Conservation (phyloP, 768 basidiomycete genomes). For the Leccinum broughii region DNA sequence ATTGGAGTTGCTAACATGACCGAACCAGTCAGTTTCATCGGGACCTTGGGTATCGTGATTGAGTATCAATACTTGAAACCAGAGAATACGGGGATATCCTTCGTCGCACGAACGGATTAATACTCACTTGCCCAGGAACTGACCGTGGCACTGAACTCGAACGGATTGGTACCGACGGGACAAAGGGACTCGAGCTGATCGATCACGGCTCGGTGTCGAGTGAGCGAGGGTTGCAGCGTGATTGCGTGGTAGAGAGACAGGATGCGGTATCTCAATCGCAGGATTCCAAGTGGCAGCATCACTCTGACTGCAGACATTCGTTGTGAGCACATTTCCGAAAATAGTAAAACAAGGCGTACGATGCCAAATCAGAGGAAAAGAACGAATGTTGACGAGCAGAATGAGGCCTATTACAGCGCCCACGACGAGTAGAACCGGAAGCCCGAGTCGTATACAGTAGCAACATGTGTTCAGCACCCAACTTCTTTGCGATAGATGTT, state of each 20-base stretch:
- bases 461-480: constrained; percentile 2
- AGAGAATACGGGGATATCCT: not conserved
- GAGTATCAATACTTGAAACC: constrained; percentile 2
- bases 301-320: constrained; percentile 4
- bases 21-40: constrained; percentile 21
- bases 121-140: constrained; percentile 20
- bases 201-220: constrained; percentile 14
- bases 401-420: constrained; percentile 4
- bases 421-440: constrained; percentile 1
- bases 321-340: not conserved
- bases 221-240: constrained; percentile 8
- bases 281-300: constrained; percentile 13
- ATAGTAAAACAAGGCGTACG: constrained; percentile 5
- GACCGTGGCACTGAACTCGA: constrained; percentile 7
- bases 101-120: not conserved
- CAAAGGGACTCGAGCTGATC: constrained; percentile 15
- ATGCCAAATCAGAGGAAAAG: constrained; percentile 17
- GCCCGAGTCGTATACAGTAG: not conserved
- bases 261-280: constrained; percentile 11
- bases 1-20: constrained; percentile 17
- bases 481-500: not conserved
- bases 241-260: constrained; percentile 9
- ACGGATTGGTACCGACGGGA: constrained; percentile 19
- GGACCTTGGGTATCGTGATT: constrained; percentile 9
- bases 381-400: constrained; percentile 14